A percentile compares a stretch with the other conserved stretches of the same genome.
Conservation (phyloP, 129 eudicot species). For the Lonicera japonica region DNA sequence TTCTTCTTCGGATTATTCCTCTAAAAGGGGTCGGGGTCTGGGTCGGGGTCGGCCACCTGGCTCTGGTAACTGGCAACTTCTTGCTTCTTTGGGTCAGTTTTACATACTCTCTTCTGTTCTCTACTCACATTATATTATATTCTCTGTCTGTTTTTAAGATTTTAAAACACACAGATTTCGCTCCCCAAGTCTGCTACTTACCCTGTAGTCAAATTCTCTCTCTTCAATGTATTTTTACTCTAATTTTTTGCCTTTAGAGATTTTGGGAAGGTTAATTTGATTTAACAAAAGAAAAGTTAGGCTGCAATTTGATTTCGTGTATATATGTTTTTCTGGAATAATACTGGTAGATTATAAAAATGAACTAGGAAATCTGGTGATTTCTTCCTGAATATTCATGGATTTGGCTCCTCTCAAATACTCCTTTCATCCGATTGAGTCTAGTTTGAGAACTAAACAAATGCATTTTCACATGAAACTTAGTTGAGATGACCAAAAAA, state of each 20-base stretch:
- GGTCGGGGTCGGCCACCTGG: constrained; percentile 40
- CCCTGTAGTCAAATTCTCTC: background rate
- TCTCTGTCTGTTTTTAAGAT: background rate
- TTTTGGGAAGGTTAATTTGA: background rate
- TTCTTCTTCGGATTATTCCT: constrained; percentile 19
- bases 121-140: no score
- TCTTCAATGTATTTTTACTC: no score
- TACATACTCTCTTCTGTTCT: background rate
- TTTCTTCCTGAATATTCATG: background rate
- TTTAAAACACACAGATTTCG: background rate
- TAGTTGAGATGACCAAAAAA: no score
- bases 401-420: no score
- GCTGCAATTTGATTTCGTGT: background rate
- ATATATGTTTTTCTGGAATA: background rate
- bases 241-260: background rate
- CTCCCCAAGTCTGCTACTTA: background rate
- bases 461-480: no score
- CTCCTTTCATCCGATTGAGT: no score
- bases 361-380: background rate
- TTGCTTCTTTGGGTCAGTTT: constrained; percentile 45
- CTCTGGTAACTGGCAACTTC: constrained; percentile 41
- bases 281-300: background rate
- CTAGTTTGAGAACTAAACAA: no score
- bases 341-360: background rate
- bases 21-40: constrained; percentile 58